Conservation (phyloP, 192 early-diverging fungal genomes). For the Irineochytrium annulatum region DNA sequence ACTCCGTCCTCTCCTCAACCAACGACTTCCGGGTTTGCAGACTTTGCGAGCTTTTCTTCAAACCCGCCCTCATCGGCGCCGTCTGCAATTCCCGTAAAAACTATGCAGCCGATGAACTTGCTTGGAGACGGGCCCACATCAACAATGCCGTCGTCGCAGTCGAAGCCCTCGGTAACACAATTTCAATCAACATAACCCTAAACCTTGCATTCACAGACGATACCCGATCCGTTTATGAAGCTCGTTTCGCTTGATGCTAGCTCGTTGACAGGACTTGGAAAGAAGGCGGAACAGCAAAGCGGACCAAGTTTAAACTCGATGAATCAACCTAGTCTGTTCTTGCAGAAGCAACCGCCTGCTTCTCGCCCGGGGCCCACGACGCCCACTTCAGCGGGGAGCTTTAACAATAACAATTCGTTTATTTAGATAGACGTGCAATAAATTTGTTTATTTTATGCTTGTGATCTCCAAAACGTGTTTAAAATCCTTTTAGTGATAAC, state of each 20-base stretch:
- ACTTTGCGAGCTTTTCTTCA: slow-evolving; percentile 10
- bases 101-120: background rate
- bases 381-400: too few relatives aligned
- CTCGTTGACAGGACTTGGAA: slow-evolving; percentile 27
- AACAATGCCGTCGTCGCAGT: background rate
- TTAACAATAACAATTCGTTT: too few relatives aligned
- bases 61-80: background rate
- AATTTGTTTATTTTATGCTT: too few relatives aligned
- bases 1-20: background rate
- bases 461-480: slow-evolving; percentile 27
- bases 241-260: slow-evolving; percentile 45
- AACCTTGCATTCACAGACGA: background rate
- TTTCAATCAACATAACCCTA: background rate
- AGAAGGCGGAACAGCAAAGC: slow-evolving; percentile 20
- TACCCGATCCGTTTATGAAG: slow-evolving; percentile 35
- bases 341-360: too few relatives aligned
- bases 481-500: slow-evolving; percentile 34
- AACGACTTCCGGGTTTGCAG: slow-evolving; percentile 13
- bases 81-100: background rate
- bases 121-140: background rate
- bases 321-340: too few relatives aligned
- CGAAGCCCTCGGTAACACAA: background rate
- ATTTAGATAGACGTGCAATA: too few relatives aligned
- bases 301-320: slow-evolving; percentile 39
- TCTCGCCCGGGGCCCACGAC: too few relatives aligned